These are phyloP conservation scores for Neonectria neomacrospora DNA, from an alignment of 2,329 filamentous ascomycete species.

Conservation along the genomic window DNA sequence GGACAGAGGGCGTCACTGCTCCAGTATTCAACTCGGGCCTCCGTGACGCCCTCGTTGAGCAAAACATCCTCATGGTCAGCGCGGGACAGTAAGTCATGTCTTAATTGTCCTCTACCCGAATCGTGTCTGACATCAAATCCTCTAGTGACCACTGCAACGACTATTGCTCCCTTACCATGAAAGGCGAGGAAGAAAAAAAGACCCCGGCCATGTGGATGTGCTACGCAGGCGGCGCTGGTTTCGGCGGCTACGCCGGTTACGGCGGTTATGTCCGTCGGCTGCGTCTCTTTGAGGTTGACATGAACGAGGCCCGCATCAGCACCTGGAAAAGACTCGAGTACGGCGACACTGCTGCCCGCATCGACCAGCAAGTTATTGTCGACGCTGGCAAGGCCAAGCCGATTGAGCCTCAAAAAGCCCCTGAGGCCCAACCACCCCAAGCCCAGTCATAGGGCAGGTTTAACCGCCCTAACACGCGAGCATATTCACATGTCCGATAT, in stretches of 20 bases:
- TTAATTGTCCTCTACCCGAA: background rate
- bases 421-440: slow-evolving; percentile 1
- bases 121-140: slow-evolving; percentile 35
- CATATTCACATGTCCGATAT: slow-evolving; percentile 2
- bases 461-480: background rate
- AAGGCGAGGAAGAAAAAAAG: slow-evolving; percentile 55
- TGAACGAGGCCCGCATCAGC: slow-evolving; percentile 86
- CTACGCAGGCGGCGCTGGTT: slow-evolving; percentile 90
- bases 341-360: slow-evolving; percentile 61
- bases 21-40: slow-evolving; percentile 94
- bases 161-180: slow-evolving; percentile 80
- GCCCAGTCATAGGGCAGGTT: slow-evolving; percentile 6
- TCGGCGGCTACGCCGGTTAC: slow-evolving; percentile 95
- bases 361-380: slow-evolving; percentile 75
- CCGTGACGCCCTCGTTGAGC: slow-evolving; percentile 85
- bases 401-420: slow-evolving; percentile 7
- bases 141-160: slow-evolving; percentile 92
- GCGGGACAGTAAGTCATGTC: slow-evolving; percentile 82
- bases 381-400: slow-evolving; percentile 63
- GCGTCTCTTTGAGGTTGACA: slow-evolving; percentile 91
- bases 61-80: slow-evolving; percentile 87
- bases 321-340: slow-evolving; percentile 93
- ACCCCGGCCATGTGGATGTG: slow-evolving; percentile 93
- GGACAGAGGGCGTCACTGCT: slow-evolving; percentile 86
- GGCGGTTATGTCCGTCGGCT: slow-evolving; percentile 85